These are phyloP conservation scores for Xylaria multiplex DNA, from an alignment of 2,329 filamentous ascomycete genomes.

Conservation along the genomic window DNA sequence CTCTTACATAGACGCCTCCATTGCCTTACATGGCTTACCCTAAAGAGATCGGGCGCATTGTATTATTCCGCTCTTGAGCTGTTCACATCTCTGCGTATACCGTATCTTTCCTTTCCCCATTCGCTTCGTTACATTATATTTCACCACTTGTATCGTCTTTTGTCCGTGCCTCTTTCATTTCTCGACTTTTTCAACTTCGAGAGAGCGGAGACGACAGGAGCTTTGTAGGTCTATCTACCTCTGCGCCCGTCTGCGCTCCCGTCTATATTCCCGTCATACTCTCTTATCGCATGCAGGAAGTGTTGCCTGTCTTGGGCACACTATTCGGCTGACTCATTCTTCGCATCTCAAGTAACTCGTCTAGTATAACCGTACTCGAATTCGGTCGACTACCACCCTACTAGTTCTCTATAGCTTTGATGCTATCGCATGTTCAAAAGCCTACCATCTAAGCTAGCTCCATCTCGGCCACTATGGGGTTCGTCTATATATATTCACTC, in stretches of 20 bases:
- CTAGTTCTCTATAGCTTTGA: background rate
- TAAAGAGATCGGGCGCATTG: slow-evolving; percentile 20
- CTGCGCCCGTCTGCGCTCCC: background rate
- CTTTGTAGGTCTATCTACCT: slow-evolving; percentile 8
- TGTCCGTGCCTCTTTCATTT: slow-evolving; percentile 1
- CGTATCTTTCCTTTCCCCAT: slow-evolving; percentile 22
- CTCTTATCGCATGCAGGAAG: slow-evolving; percentile 6
- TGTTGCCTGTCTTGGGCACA: slow-evolving; percentile 3
- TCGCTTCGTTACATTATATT: slow-evolving; percentile 23
- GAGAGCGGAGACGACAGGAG: slow-evolving; percentile 2
- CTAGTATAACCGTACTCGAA: slow-evolving; percentile 1
- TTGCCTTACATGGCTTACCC: background rate
- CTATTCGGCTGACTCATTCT: slow-evolving; percentile 5
- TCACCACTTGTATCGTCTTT: background rate
- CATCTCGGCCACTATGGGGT: slow-evolving; percentile 42
- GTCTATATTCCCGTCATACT: background rate
- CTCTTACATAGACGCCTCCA: background rate
- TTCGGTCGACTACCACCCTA: background rate
- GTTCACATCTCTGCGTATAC: slow-evolving; percentile 5
- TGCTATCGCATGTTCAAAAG: slow-evolving; percentile 9
- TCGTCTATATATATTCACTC: slow-evolving; percentile 22
- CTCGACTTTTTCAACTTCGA: background rate
- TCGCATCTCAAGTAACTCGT: slow-evolving; percentile 1
- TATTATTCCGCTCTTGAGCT: slow-evolving; percentile 9
- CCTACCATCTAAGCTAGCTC: slow-evolving; percentile 3